These are phyloP conservation scores for Solanum megistacrolobum DNA, from an alignment of 257 asterid genomes.

Conservation along the genomic window DNA sequence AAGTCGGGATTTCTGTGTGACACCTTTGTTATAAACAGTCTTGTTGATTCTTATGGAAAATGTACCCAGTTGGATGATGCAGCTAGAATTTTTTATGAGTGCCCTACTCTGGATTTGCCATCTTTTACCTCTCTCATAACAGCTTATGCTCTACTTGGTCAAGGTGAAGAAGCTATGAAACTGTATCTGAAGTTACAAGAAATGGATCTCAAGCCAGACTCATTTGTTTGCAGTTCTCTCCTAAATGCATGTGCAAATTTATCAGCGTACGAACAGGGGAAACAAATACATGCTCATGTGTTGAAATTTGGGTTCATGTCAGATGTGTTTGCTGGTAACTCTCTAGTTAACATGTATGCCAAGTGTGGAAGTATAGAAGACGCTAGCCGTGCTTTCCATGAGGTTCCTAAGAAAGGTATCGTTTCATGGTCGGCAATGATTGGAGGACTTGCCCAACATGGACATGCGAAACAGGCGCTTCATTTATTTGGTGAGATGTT, in stretches of 20 bases:
- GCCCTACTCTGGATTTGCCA: neutral
- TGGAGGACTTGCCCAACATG: neutral
- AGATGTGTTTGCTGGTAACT: neutral
- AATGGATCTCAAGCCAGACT: neutral
- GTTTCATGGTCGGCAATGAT: neutral
- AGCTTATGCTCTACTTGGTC: neutral
- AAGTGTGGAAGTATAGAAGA: neutral
- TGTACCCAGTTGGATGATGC: neutral
- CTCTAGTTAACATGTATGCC: neutral
- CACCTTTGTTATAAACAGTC: neutral
- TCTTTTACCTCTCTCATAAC: constrained; percentile 1
- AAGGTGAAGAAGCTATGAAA: neutral
- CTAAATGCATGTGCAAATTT: neutral
- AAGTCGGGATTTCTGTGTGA: neutral
- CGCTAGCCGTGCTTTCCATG: neutral
- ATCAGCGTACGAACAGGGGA: neutral
- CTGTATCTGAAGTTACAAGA: neutral
- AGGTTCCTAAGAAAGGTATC: neutral
- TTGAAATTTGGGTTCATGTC: neutral
- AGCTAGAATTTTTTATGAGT: neutral
- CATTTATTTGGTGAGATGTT: neutral
- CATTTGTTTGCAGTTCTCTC: neutral
- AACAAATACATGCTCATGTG: neutral
- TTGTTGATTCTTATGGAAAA: constrained; percentile 1
- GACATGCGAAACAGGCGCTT: neutral